A percentile compares a stretch with the other conserved stretches of the same genome.
These are phyloP conservation scores for Calonectria multiphialidica DNA, from an alignment of 2,329 filamentous ascomycete species.

Conservation along the genomic window DNA sequence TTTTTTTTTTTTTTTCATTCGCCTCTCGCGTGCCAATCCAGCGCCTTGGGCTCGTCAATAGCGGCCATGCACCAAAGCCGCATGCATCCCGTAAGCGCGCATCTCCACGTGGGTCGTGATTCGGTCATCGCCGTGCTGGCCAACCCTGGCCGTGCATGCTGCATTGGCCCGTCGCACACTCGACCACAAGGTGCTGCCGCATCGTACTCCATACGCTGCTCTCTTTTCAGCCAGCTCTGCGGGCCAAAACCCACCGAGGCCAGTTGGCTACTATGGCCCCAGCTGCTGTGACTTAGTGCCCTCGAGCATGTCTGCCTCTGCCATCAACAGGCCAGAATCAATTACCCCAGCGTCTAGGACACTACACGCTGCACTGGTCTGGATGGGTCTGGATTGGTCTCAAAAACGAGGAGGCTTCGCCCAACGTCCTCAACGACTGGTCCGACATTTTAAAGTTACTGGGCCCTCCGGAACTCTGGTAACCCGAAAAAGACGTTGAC, in stretches of 20 bases:
- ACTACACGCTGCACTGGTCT: neutral
- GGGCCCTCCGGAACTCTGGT: neutral
- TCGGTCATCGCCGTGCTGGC: constrained; percentile 41
- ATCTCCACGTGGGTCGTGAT: constrained; percentile 42
- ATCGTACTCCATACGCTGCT: neutral
- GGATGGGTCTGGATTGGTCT: constrained; percentile 39
- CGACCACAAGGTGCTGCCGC: neutral
- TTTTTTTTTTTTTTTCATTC: constrained; percentile 5
- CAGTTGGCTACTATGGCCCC: neutral
- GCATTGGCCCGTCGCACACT: constrained; percentile 2
- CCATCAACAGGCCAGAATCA: neutral
- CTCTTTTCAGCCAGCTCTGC: constrained; percentile 6
- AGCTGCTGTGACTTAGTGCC: neutral
- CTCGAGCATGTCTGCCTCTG: neutral
- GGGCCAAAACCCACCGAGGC: neutral
- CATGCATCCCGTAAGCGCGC: constrained; percentile 38
- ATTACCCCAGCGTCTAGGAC: neutral
- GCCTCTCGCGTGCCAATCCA: constrained; percentile 27
- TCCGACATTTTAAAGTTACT: neutral
- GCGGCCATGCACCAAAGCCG: constrained; percentile 21
- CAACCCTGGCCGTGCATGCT: constrained; percentile 10
- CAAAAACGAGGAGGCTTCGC: constrained; percentile 24
- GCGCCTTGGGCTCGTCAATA: constrained; percentile 12
- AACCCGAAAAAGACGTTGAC: neutral
- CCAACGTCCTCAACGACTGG: neutral